phyloP scores from a whole-genome alignment of 2,329 filamentous ascomycete genomes.

The Davidsoniella virescens region DNA sequence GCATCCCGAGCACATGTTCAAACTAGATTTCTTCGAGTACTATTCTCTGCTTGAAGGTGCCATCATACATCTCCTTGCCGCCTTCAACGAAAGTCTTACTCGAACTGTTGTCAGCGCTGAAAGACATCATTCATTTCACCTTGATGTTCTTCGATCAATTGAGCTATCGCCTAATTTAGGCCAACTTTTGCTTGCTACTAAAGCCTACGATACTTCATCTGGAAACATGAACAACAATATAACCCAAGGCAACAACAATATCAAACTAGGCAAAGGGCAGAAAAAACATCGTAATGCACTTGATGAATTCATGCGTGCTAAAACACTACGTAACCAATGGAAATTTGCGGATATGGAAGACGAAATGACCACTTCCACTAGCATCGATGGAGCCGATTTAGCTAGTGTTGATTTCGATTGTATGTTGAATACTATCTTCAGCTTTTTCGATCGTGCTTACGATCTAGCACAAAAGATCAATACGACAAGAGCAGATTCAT shows the following conservation, averaged over 20 bases:
- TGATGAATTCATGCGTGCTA: slow-evolving; percentile 45
- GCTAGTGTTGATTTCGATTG: slow-evolving; percentile 44
- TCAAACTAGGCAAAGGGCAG: slow-evolving; percentile 19
- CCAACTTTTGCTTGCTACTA: slow-evolving; percentile 31
- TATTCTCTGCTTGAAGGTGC: slow-evolving; percentile 58
- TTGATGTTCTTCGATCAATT: slow-evolving; percentile 49
- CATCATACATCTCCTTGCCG: slow-evolving; percentile 47
- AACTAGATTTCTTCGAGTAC: slow-evolving; percentile 63
- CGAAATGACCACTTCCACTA: slow-evolving; percentile 14
- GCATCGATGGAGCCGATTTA: slow-evolving; percentile 23
- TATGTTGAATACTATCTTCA: slow-evolving; percentile 41
- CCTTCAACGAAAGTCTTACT: slow-evolving; percentile 41
- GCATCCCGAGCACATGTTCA: slow-evolving; percentile 47
- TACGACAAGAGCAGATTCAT: slow-evolving; percentile 7
- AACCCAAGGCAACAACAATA: neutral
- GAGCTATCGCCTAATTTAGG: slow-evolving; percentile 31
- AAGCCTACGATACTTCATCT: neutral
- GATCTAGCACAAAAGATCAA: slow-evolving; percentile 32
- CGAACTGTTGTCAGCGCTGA: slow-evolving; percentile 13
- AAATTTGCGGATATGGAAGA: slow-evolving; percentile 44
- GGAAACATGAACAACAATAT: neutral
- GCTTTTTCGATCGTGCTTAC: slow-evolving; percentile 43
- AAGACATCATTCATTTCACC: slow-evolving; percentile 42
- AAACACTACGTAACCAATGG: slow-evolving; percentile 57
- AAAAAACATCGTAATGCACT: slow-evolving; percentile 16